A percentile compares a stretch with the other conserved stretches of the same genome.
Conservation (phyloP, 345 rosid species). For the Hevea brasiliensis region DNA sequence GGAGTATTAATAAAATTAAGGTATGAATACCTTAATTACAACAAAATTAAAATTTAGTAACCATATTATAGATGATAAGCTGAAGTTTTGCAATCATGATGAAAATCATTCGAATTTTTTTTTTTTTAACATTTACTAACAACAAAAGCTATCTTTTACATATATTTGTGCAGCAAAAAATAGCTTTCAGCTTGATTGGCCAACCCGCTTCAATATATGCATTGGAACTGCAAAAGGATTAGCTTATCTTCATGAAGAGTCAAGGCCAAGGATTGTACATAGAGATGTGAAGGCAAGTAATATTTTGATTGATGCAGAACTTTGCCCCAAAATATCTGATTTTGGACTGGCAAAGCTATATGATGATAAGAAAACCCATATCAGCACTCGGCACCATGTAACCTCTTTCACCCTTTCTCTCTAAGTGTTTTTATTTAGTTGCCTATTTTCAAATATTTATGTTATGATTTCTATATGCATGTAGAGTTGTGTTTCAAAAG, state of each 20-base stretch:
- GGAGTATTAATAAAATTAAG: too few species aligned
- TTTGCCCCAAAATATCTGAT: slow-evolving; percentile 44
- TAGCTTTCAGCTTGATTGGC: slow-evolving; percentile 16
- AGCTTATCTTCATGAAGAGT: slow-evolving; percentile 44
- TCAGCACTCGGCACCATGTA: slow-evolving; percentile 50
- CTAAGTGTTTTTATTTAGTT: too few species aligned
- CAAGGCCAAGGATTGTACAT: slow-evolving; percentile 43
- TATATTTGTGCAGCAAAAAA: not conserved
- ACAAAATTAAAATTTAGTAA: not conserved
- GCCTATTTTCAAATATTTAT: too few species aligned
- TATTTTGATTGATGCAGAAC: slow-evolving; percentile 30
- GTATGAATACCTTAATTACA: too few species aligned
- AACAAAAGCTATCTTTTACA: not conserved
- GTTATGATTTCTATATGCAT: too few species aligned
- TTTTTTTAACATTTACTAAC: too few species aligned
- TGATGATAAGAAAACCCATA: slow-evolving; percentile 43
- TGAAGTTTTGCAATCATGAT: too few species aligned
- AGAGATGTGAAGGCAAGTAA: slow-evolving; percentile 50
- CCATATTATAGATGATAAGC: too few species aligned
- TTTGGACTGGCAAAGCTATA: slow-evolving; percentile 44
- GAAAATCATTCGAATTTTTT: too few species aligned
- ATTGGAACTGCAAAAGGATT: slow-evolving; percentile 27
- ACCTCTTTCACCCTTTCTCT: too few species aligned
- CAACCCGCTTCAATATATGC: slow-evolving; percentile 38
- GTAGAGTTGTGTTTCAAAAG: too few species aligned